Evolutionary conservation across 768 basidiomycete species (phyloP), one percentile per base, ranked within the genome.

Genomic region (Naganishia friedmannii): DNA sequence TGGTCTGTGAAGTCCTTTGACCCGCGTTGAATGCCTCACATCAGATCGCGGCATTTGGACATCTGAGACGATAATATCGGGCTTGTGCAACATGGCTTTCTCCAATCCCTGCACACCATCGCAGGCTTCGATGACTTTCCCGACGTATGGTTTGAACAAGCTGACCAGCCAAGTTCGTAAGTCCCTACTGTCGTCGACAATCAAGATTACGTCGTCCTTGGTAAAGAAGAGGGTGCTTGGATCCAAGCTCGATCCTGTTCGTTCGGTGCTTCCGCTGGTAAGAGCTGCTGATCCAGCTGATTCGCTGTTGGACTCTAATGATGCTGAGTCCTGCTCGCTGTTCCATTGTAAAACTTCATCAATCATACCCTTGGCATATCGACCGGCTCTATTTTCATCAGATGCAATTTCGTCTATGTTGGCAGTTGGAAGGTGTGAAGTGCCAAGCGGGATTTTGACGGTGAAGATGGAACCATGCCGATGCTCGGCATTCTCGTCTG

Each of bases 301-400:
- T 9, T 69, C 75, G 53, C 54, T 76, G 28, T 57, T 74, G 23
- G 72, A 66, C 6, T 73, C 77, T 0, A 75, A 71, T 6, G 75
- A 74, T 29, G 48, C 17, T 13, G 73, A 73, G 13, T 70, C 70
- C n/a, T 72, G 46, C 29, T 78, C 73, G 32, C 71, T 39, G 28
- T 73, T 78, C 81, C 82, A 83, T 39, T 80, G 78, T 53, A 79
- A 76, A 0, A 81, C 82, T 68, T 83, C 83, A 29, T 82, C 82
- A n/a, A 83, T 77, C 48, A 82, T 78, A 1, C 78, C 82, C 63
- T 78, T 70, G 3, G 79, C 82, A 60, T 82, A 83, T 72, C 54
- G 39, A 53, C 58, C 45, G 19, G 29, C 56, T 28, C 65, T 68
- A 23, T 46, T 53, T 19, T 70, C 60, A 42, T 65, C 55, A 15